Evolutionary conservation across 495 filamentous ascomycete genomes (phyloP).

Genomic region (Stereocaulon alpinum): DNA sequence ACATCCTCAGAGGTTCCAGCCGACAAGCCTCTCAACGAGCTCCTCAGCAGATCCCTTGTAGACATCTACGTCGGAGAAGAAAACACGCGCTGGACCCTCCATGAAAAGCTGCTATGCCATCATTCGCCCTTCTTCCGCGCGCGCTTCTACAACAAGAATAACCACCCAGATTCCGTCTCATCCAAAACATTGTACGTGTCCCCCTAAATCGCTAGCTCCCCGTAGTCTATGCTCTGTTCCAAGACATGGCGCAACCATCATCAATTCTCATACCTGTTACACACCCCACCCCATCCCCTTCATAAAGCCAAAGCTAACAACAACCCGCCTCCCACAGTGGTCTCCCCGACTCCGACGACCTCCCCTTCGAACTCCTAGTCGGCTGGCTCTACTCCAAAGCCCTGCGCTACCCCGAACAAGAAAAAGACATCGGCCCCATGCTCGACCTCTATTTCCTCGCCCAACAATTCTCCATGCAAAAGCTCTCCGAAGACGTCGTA

Average conservation of each 20-base stretch:
- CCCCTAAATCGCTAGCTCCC: too few relatives aligned
- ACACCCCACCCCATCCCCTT: too few relatives aligned
- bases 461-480: slow-evolving; percentile 31
- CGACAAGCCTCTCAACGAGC: slow-evolving; percentile 27
- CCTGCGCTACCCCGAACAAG: slow-evolving; percentile 30
- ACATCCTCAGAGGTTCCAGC: slow-evolving; percentile 4
- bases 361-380: slow-evolving; percentile 36
- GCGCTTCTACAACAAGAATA: slow-evolving; percentile 33
- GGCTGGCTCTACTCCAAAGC: slow-evolving; percentile 38
- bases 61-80: slow-evolving; percentile 40
- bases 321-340: slow-evolving; percentile 12
- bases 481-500: slow-evolving; percentile 30
- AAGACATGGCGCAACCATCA: too few relatives aligned
- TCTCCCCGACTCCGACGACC: slow-evolving; percentile 37
- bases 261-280: too few relatives aligned
- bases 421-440: slow-evolving; percentile 32
- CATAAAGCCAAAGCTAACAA: too few relatives aligned
- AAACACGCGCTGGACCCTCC: slow-evolving; percentile 36
- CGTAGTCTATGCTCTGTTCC: too few relatives aligned
- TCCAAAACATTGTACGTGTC: slow-evolving; percentile 22
- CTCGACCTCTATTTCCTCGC: slow-evolving; percentile 40
- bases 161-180: slow-evolving; percentile 15
- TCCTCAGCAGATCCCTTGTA: slow-evolving; percentile 38
- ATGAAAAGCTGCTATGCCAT: slow-evolving; percentile 43
- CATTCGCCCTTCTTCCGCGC: slow-evolving; percentile 38